Conservation (phyloP, 2,329 filamentous ascomycete species). For the Emmonsia crescens region DNA sequence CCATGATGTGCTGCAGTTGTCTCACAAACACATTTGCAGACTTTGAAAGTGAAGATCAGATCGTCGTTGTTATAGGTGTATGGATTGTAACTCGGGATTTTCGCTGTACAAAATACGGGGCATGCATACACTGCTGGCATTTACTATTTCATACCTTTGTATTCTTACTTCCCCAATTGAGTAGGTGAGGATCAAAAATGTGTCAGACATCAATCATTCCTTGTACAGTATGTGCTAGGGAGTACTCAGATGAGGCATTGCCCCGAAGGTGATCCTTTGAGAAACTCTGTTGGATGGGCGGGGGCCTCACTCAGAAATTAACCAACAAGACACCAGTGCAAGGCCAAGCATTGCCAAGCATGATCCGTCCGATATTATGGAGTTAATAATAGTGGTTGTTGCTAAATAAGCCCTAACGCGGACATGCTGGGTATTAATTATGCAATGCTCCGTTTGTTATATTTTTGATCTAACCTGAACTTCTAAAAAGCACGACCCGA, state of each 20-base stretch:
- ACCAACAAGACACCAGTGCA: neutral
- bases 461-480: too few relatives aligned
- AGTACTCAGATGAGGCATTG: neutral
- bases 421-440: too few relatives aligned
- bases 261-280: neutral
- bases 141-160: neutral
- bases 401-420: too few relatives aligned
- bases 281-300: neutral
- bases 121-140: neutral
- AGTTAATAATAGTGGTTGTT: neutral
- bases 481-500: too few relatives aligned
- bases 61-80: neutral
- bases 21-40: neutral
- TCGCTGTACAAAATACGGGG: neutral
- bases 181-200: neutral
- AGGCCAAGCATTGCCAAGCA: slow-evolving; percentile 1
- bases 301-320: neutral
- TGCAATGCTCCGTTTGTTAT: too few relatives aligned
- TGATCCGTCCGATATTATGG: neutral
- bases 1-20: too few relatives aligned
- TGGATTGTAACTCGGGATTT: neutral
- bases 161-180: neutral
- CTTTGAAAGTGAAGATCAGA: too few relatives aligned
- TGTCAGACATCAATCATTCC: neutral
- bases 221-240: neutral